Percentiles rank a stretch among this genome's conserved stretches.
Evolutionary conservation across 352 stramenopile species (phyloP).

Genomic region (Thalassiosira delicatula): DNA sequence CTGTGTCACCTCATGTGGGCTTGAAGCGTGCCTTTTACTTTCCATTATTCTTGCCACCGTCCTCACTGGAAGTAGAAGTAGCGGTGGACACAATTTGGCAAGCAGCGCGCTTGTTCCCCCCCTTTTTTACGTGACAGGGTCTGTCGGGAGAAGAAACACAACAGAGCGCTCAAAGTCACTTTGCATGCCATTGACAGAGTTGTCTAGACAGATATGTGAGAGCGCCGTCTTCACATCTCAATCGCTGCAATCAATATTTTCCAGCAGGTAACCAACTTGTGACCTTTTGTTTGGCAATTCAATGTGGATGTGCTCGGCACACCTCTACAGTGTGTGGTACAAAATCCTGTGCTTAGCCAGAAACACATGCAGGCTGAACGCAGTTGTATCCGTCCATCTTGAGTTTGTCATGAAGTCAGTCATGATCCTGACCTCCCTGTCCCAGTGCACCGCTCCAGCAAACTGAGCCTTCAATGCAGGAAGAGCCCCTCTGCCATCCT

Average conservation of each 20-base stretch:
- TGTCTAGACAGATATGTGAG: slow-evolving; percentile 18
- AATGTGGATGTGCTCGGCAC: slow-evolving; percentile 10
- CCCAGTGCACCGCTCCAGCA: slow-evolving; percentile 50
- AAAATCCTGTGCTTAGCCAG: slow-evolving; percentile 9
- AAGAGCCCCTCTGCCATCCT: slow-evolving; percentile 41
- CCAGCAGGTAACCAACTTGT: slow-evolving; percentile 40
- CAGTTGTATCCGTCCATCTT: slow-evolving; percentile 32
- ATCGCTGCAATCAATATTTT: slow-evolving; percentile 34
- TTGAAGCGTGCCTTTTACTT: slow-evolving; percentile 1
- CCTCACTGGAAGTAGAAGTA: not conserved
- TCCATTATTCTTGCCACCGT: not conserved
- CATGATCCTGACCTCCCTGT: not conserved
- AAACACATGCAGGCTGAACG: slow-evolving; percentile 29
- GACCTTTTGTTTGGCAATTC: slow-evolving; percentile 41
- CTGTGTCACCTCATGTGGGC: not conserved
- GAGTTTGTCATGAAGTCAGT: not conserved
- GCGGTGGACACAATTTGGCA: not conserved
- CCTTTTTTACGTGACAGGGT: slow-evolving; percentile 22
- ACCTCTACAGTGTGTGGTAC: not conserved
- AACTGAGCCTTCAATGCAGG: slow-evolving; percentile 42
- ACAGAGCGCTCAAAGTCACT: slow-evolving; percentile 28
- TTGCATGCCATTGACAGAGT: slow-evolving; percentile 7
- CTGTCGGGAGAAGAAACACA: slow-evolving; percentile 22
- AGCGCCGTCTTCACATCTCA: slow-evolving; percentile 28
- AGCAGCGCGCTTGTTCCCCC: not conserved